These are phyloP conservation scores for Polychytrium aggregatum DNA, from an alignment of 192 early-diverging fungal genomes.

Conservation along the genomic window DNA sequence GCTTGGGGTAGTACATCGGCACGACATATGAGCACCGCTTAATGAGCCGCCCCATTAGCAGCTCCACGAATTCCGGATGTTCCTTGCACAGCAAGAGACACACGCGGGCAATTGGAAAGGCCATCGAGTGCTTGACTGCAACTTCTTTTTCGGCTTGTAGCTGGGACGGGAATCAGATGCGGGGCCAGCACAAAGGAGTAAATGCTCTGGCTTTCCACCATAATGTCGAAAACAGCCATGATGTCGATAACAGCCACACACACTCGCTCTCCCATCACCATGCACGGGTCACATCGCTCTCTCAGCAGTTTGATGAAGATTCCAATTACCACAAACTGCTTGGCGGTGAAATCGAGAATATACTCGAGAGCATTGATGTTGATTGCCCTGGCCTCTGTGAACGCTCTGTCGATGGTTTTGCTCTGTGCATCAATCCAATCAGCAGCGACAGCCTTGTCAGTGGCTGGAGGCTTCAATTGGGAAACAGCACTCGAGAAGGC, in stretches of 20 bases:
- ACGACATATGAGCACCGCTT: slow-evolving; percentile 62
- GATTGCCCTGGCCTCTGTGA: slow-evolving; percentile 7
- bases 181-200: neutral
- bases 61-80: slow-evolving; percentile 44
- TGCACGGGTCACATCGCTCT: neutral
- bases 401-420: slow-evolving; percentile 2
- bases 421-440: slow-evolving; percentile 4
- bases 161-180: neutral
- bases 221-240: neutral
- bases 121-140: slow-evolving; percentile 38
- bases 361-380: neutral
- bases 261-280: no score
- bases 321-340: slow-evolving; percentile 41
- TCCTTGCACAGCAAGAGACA: slow-evolving; percentile 41
- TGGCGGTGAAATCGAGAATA: slow-evolving; percentile 41
- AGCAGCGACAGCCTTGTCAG: no score
- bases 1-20: slow-evolving; percentile 39
- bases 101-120: slow-evolving; percentile 57
- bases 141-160: slow-evolving; percentile 61
- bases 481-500: no score
- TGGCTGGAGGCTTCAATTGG: no score
- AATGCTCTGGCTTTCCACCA: neutral
- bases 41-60: slow-evolving; percentile 50
- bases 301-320: neutral
- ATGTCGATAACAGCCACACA: neutral